Percentiles rank a stretch among this genome's conserved stretches.
phyloP scores from a whole-genome alignment of 1,139 yeast species.

The Pichia sorboxylosa region DNA sequence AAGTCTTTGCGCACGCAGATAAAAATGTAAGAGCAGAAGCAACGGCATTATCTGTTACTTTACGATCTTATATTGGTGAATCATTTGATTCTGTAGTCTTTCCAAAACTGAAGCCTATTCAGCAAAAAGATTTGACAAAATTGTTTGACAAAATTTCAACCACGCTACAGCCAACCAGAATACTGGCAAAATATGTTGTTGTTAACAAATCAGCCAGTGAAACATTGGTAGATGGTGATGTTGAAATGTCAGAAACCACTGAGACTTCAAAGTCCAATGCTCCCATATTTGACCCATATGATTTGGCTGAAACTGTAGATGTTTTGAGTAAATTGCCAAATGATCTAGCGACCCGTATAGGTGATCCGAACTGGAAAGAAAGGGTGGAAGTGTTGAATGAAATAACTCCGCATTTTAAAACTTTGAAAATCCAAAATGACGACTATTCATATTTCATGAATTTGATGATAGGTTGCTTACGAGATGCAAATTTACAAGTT shows the following conservation, averaged over 20 bases:
- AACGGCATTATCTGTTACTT: constrained; percentile 52
- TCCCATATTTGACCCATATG: constrained; percentile 37
- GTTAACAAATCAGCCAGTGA: constrained; percentile 9
- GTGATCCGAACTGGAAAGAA: constrained; percentile 79
- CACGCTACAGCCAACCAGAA: constrained; percentile 43
- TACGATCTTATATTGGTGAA: constrained; percentile 70
- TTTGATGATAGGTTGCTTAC: constrained; percentile 59
- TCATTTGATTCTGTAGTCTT: constrained; percentile 49
- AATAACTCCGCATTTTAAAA: constrained; percentile 38
- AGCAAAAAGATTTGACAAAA: constrained; percentile 71
- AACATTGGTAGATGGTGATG: constrained; percentile 15
- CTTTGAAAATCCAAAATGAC: constrained; percentile 39
- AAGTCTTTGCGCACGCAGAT: constrained; percentile 79
- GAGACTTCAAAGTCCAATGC: not conserved
- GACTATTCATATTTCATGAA: constrained; percentile 58
- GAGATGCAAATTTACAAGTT: constrained; percentile 85
- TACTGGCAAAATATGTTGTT: constrained; percentile 16
- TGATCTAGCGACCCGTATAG: constrained; percentile 43
- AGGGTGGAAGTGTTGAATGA: constrained; percentile 79
- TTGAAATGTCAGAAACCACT: constrained; percentile 12
- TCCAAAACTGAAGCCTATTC: constrained; percentile 76
- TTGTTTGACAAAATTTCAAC: constrained; percentile 45
- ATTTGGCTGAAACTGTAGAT: constrained; percentile 44
- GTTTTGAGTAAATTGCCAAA: constrained; percentile 56
- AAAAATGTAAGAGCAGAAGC: constrained; percentile 77